Conservation (phyloP, 2,329 filamentous ascomycete genomes). For the Pyricularia sp. region DNA sequence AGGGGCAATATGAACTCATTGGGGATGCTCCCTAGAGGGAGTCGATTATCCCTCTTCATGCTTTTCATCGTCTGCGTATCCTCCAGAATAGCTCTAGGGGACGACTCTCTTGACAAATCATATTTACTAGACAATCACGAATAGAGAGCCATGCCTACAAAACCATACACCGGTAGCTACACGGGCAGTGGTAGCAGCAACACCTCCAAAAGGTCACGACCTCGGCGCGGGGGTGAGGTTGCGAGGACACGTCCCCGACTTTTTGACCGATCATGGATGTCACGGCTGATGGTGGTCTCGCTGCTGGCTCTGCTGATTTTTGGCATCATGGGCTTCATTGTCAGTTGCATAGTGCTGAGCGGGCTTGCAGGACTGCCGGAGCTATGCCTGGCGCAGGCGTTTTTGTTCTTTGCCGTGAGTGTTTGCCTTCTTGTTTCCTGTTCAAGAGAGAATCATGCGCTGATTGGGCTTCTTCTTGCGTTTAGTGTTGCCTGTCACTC, state of each 20-base stretch:
- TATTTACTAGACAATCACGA: too few species aligned
- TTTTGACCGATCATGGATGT: constrained; percentile 7
- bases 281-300: constrained; percentile 8
- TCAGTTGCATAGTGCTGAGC: constrained; percentile 14
- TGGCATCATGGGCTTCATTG: constrained; percentile 11
- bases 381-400: constrained; percentile 15
- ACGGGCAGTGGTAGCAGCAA: background rate
- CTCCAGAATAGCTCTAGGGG: too few species aligned
- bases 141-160: background rate
- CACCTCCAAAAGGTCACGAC: background rate
- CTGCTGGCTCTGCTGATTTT: constrained; percentile 10
- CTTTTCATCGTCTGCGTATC: background rate
- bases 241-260: background rate
- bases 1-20: background rate
- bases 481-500: constrained; percentile 18
- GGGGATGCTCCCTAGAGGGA: background rate
- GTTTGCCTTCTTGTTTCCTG: background rate
- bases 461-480: background rate
- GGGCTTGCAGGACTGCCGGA: constrained; percentile 10
- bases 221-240: background rate
- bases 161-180: background rate
- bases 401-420: constrained; percentile 14
- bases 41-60: background rate
- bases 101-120: too few species aligned
- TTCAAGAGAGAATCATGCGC: background rate